A percentile compares a stretch with the other conserved stretches of the same genome.
Conservation (phyloP, 2,329 filamentous ascomycete species). For the Davidsoniella neocaledoniae region DNA sequence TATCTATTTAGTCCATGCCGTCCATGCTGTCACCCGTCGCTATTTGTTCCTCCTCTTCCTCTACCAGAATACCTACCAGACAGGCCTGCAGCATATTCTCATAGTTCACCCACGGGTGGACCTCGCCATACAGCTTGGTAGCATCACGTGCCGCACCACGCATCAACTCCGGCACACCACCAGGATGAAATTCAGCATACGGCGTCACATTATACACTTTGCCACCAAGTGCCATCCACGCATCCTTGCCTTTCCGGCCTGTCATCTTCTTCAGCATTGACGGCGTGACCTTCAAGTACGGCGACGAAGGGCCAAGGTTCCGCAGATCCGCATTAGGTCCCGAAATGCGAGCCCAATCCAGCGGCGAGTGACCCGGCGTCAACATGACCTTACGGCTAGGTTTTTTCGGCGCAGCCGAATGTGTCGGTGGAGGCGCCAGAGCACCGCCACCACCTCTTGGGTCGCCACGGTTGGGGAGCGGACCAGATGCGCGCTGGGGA, state of each 20-base stretch:
- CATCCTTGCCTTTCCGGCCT: conserved; percentile 67
- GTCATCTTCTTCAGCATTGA: conserved; percentile 62
- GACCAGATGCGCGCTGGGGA: conserved; percentile 29
- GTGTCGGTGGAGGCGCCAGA: conserved; percentile 39
- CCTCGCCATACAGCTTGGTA: conserved; percentile 45
- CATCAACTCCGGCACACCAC: conserved; percentile 59
- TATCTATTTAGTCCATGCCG: conserved; percentile 36
- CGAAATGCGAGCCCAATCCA: conserved; percentile 83
- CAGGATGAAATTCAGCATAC: conserved; percentile 81
- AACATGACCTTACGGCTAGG: conserved; percentile 58
- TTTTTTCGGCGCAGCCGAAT: conserved; percentile 33
- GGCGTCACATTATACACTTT: conserved; percentile 90
- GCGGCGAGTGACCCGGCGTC: conserved; percentile 78
- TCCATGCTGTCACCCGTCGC: conserved; percentile 31
- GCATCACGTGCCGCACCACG: conserved; percentile 44
- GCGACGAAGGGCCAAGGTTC: conserved; percentile 33
- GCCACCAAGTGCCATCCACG: conserved; percentile 80
- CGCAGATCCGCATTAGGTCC: conserved; percentile 49
- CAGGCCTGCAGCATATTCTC: conserved; percentile 51
- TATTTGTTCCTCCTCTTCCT: conserved; percentile 31
- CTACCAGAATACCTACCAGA: conserved; percentile 45
- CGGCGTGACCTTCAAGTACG: conserved; percentile 62
- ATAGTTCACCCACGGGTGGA: conserved; percentile 58
- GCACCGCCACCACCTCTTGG: conserved; percentile 22
- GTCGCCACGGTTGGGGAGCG: conserved; percentile 16